These are phyloP conservation scores for Cyclotella distinguenda DNA, from an alignment of 108 stramenopile genomes.

Conservation along the genomic window DNA sequence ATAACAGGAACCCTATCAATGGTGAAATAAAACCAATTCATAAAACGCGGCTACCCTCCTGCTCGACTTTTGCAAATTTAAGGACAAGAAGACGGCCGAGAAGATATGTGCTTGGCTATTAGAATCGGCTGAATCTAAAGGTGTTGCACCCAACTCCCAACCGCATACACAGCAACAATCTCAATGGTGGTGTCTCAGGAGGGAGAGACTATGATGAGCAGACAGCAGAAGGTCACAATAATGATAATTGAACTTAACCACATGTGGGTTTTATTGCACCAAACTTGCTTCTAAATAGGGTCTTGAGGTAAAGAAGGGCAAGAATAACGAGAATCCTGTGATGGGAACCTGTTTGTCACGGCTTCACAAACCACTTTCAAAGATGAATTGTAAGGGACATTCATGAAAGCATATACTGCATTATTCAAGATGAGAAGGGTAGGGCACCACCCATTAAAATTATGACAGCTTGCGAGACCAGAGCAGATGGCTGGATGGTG, in stretches of 20 bases:
- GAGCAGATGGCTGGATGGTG: background rate
- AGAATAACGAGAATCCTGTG: background rate
- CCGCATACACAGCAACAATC: background rate
- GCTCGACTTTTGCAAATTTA: background rate
- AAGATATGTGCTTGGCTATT: background rate
- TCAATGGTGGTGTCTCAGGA: constrained; percentile 8
- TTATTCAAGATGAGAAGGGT: background rate
- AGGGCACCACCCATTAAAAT: background rate
- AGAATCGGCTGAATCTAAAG: background rate
- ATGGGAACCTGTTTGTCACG: background rate
- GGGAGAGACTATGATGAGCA: background rate
- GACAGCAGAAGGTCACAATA: background rate
- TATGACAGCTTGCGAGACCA: background rate
- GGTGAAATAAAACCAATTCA: background rate
- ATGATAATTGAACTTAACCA: constrained; percentile 6
- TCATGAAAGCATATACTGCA: background rate
- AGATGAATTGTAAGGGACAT: background rate
- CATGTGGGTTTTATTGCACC: constrained; percentile 3
- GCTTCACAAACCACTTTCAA: background rate
- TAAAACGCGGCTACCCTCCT: background rate
- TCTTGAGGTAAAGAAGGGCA: background rate
- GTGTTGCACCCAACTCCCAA: background rate
- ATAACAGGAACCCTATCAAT: background rate
- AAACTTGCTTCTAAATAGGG: constrained; percentile 10
- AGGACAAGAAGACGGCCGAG: background rate